A percentile compares a stretch with the other conserved stretches of the same genome.
Evolutionary conservation across 228 moss, liverwort and hornwort genomes (phyloP).

Genomic region (Sphagnum magellanicum): DNA sequence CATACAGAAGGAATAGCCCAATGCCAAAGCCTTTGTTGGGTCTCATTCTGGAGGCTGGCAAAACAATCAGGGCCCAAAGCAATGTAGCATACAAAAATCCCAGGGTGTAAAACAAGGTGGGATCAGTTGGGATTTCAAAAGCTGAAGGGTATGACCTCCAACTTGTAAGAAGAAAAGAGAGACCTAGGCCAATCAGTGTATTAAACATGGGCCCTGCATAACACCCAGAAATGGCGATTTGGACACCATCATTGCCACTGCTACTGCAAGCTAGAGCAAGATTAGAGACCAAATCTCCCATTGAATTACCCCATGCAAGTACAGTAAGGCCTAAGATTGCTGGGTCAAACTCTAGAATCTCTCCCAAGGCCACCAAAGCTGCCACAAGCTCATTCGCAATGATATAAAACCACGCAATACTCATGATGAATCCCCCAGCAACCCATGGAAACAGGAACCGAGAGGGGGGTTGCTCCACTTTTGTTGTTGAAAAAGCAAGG

Average conservation of each 20-base stretch:
- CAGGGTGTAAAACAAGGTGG: conserved; percentile 74
- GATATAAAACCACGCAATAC: conserved; percentile 97
- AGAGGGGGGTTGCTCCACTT: conserved; percentile 66
- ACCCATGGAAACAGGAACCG: conserved; percentile 91
- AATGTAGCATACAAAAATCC: conserved; percentile 66
- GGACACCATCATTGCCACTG: conserved; percentile 70
- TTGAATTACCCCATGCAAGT: conserved; percentile 94
- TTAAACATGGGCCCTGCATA: conserved; percentile 99
- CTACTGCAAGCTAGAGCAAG: conserved; percentile 64
- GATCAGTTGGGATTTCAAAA: conserved; percentile 64
- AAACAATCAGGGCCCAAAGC: conserved; percentile 60
- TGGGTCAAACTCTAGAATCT: conserved; percentile 77
- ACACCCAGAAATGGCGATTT: conserved; percentile 91
- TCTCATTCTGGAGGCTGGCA: conserved; percentile 62
- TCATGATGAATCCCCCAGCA: conserved; percentile 83
- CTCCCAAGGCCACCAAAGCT: conserved; percentile 75
- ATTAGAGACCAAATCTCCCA: conserved; percentile 93
- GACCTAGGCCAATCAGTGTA: conserved; percentile 78
- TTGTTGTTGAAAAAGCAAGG: conserved; percentile 46
- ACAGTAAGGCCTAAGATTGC: conserved; percentile 94
- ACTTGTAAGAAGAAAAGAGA: conserved; percentile 68
- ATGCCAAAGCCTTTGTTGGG: conserved; percentile 70
- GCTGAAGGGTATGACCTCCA: conserved; percentile 79
- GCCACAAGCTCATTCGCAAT: conserved; percentile 95
- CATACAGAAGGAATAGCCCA: conserved; percentile 73